Evolutionary conservation across 208 protist genomes (phyloP).

Genomic region (Sergeia podlipaevii): DNA sequence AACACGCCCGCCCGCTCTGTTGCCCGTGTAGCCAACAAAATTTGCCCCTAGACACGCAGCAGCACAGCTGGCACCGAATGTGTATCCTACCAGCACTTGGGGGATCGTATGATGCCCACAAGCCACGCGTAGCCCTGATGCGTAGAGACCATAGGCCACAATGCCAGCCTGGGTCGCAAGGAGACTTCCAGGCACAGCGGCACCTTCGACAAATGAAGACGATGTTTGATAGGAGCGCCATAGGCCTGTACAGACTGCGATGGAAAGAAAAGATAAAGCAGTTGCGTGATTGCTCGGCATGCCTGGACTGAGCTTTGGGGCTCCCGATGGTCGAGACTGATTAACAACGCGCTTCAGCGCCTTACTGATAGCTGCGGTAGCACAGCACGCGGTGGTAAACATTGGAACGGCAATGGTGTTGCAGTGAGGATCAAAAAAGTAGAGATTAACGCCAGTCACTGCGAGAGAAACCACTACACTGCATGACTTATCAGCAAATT

Average conservation of each 20-base stretch:
- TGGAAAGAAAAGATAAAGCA: conserved; percentile 30
- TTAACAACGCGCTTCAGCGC: conserved; percentile 46
- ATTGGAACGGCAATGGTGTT: conserved; percentile 32
- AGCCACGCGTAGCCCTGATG: conserved; percentile 22
- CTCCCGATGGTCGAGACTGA: conserved; percentile 38
- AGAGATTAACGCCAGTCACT: conserved; percentile 37
- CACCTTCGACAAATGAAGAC: too few relatives aligned
- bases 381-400: conserved; percentile 30
- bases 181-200: neutral
- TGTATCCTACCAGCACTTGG: conserved; percentile 42
- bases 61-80: conserved; percentile 17
- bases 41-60: conserved; percentile 17
- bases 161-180: conserved; percentile 11
- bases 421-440: conserved; percentile 14
- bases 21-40: conserved; percentile 27
- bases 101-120: conserved; percentile 46
- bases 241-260: conserved; percentile 21
- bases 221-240: too few relatives aligned
- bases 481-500: conserved; percentile 32
- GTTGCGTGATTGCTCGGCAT: conserved; percentile 77
- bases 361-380: conserved; percentile 35
- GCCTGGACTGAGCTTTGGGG: conserved; percentile 42
- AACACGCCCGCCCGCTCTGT: conserved; percentile 23
- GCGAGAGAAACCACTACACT: conserved; percentile 22
- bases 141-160: conserved; percentile 35